Percentiles rank a stretch among this genome's conserved stretches.
Evolutionary conservation across 2,329 filamentous ascomycete species (phyloP).

Genomic region (Microcyclospora tardicrescens): DNA sequence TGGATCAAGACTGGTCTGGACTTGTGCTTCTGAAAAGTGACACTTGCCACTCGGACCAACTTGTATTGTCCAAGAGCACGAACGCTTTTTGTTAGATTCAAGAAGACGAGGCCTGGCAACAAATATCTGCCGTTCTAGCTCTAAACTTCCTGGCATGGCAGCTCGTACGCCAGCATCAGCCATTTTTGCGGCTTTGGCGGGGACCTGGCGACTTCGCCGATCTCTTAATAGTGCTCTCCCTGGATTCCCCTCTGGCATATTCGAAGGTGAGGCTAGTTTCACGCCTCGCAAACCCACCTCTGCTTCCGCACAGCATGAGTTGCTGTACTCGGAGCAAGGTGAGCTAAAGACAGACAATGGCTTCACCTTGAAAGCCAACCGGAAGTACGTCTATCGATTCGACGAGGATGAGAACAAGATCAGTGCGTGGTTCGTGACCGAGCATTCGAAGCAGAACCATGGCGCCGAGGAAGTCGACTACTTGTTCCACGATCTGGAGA

Average conservation of each 20-base stretch:
- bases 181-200: slow-evolving; percentile 22
- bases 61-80: too few species aligned
- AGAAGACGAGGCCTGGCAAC: too few species aligned
- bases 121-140: too few species aligned
- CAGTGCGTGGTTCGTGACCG: slow-evolving; percentile 62
- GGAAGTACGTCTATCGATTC: slow-evolving; percentile 64
- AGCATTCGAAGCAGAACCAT: slow-evolving; percentile 41
- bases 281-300: slow-evolving; percentile 17
- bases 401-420: slow-evolving; percentile 48
- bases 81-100: too few species aligned
- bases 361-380: slow-evolving; percentile 44
- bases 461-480: slow-evolving; percentile 46
- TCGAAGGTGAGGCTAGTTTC: slow-evolving; percentile 24
- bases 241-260: slow-evolving; percentile 23
- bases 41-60: too few species aligned
- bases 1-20: too few species aligned
- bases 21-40: too few species aligned
- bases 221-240: slow-evolving; percentile 20
- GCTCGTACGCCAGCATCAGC: slow-evolving; percentile 10
- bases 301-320: slow-evolving; percentile 16
- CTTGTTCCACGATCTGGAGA: slow-evolving; percentile 62
- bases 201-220: slow-evolving; percentile 22
- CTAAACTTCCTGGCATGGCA: slow-evolving; percentile 4
- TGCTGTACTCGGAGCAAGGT: slow-evolving; percentile 24
- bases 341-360: slow-evolving; percentile 25